phyloP scores from a whole-genome alignment of 306 rosid species.

The Morella rubra region DNA sequence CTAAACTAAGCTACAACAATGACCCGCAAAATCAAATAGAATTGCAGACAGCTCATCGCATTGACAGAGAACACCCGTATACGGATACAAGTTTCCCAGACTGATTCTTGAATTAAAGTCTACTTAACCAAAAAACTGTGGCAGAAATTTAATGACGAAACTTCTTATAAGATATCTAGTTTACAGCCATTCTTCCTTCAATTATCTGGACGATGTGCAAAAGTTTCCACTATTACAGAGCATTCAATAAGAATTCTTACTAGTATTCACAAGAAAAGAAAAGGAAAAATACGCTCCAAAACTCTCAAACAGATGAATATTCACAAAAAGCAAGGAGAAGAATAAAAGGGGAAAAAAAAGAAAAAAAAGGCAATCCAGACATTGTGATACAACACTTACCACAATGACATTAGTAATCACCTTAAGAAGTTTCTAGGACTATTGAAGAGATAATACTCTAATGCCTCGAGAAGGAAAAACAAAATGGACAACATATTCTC shows the following conservation, averaged over 20 bases:
- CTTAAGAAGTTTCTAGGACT: neutral
- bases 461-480: no score
- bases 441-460: slow-evolving; percentile 6
- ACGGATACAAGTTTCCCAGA: no score
- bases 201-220: slow-evolving; percentile 4
- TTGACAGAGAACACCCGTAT: no score
- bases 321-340: neutral
- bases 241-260: neutral
- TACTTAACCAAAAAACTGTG: neutral
- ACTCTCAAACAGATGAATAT: neutral
- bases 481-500: neutral
- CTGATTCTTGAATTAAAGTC: no score
- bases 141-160: neutral
- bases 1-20: neutral
- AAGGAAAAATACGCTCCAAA: neutral
- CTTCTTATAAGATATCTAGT: neutral
- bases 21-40: neutral
- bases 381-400: neutral
- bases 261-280: neutral
- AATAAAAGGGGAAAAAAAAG: neutral
- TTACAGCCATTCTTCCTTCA: slow-evolving; percentile 17
- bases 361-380: neutral
- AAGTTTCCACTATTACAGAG: slow-evolving; percentile 7
- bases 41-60: neutral
- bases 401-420: neutral